Conservation (phyloP, 2,329 filamentous ascomycete species). For the Fusarium coffeatum region DNA sequence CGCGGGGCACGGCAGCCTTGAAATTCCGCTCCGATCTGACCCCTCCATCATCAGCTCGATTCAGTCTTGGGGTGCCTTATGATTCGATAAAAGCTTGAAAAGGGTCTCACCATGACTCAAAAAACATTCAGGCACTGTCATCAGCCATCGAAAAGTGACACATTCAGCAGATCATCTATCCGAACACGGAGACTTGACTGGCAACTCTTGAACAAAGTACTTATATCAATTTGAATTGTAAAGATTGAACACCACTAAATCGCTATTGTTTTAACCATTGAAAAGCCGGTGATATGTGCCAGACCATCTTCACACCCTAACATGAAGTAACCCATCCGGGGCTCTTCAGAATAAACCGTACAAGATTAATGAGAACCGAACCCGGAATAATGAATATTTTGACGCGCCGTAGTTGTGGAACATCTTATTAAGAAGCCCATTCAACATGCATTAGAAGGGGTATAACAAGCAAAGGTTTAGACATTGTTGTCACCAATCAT, state of each 20-base stretch:
- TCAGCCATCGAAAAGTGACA: not conserved
- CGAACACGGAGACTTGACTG: not conserved
- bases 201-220: not conserved
- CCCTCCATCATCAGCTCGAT: slow-evolving; percentile 21
- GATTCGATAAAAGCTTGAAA: not conserved
- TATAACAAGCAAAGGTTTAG: slow-evolving; percentile 23
- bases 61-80: not conserved
- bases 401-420: slow-evolving; percentile 40
- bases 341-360: slow-evolving; percentile 21
- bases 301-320: slow-evolving; percentile 8
- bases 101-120: not conserved
- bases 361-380: slow-evolving; percentile 33
- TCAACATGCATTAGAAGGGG: slow-evolving; percentile 39
- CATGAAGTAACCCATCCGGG: slow-evolving; percentile 5
- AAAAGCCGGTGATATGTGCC: slow-evolving; percentile 29
- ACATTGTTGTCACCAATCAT: slow-evolving; percentile 43
- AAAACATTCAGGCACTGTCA: not conserved
- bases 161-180: not conserved
- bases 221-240: slow-evolving; percentile 28
- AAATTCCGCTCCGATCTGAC: slow-evolving; percentile 39
- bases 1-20: slow-evolving; percentile 37
- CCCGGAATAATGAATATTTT: slow-evolving; percentile 38
- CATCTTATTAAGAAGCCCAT: slow-evolving; percentile 17
- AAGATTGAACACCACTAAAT: slow-evolving; percentile 25
- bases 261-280: slow-evolving; percentile 26